phyloP scores from a whole-genome alignment of 345 rosid genomes.

The Hypericum androsaemum region DNA sequence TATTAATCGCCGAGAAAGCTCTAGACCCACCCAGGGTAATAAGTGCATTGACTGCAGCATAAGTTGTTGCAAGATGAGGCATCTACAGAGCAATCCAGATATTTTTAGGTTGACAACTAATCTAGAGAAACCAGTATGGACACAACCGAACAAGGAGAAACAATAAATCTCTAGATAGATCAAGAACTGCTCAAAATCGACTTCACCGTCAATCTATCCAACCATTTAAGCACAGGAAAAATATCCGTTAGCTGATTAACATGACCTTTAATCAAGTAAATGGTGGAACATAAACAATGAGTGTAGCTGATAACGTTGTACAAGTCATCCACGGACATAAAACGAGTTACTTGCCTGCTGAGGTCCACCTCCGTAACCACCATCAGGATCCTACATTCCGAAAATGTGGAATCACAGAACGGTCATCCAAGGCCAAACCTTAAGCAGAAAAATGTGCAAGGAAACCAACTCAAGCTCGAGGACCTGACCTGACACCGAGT shows the following conservation, averaged over 20 bases:
- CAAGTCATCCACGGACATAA: slow-evolving; percentile 1
- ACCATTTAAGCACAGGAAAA: too few relatives aligned
- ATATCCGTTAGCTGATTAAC: too few relatives aligned
- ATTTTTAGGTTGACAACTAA: neutral
- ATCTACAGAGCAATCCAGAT: slow-evolving; percentile 33
- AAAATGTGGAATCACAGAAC: neutral
- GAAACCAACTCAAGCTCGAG: neutral
- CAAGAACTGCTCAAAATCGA: too few relatives aligned
- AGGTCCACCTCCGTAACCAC: slow-evolving; percentile 98
- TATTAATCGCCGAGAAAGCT: slow-evolving; percentile 65
- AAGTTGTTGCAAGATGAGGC: slow-evolving; percentile 96
- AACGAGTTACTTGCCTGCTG: slow-evolving; percentile 67
- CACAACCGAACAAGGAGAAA: too few relatives aligned
- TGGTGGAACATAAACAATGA: too few relatives aligned
- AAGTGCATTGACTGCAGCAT: slow-evolving; percentile 87
- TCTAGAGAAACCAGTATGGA: neutral
- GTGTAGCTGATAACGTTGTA: too few relatives aligned
- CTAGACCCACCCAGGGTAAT: slow-evolving; percentile 73
- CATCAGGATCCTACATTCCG: slow-evolving; percentile 54
- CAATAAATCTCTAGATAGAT: too few relatives aligned
- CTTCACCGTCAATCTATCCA: too few relatives aligned
- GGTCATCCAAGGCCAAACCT: neutral
- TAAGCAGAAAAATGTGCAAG: neutral
- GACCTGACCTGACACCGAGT: slow-evolving; percentile 91
- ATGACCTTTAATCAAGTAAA: too few relatives aligned